Evolutionary conservation across 352 stramenopile genomes (phyloP).

Genomic region (Globisporangium middletonii): DNA sequence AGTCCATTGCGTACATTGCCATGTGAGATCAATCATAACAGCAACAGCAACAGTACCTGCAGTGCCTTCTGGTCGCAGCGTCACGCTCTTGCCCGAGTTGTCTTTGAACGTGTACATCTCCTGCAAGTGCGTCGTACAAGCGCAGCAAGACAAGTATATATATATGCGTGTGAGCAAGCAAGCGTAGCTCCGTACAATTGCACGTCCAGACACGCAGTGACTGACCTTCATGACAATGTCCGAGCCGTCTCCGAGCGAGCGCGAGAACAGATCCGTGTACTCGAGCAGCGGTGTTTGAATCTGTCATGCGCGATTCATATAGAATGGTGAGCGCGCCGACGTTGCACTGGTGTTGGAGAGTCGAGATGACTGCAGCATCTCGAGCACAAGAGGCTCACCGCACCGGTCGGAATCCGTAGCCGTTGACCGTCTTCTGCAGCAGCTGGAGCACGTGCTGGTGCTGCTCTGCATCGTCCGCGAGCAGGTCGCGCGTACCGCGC

Average conservation of each 20-base stretch:
- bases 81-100: conserved; percentile 85
- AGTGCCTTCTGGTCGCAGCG: conserved; percentile 79
- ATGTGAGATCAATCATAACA: background rate
- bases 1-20: too few species aligned
- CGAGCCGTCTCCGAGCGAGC: conserved; percentile 75
- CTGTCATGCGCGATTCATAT: conserved; percentile 15
- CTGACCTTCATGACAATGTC: conserved; percentile 86
- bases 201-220: background rate
- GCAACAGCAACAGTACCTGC: conserved; percentile 24
- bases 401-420: conserved; percentile 78
- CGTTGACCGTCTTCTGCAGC: conserved; percentile 48
- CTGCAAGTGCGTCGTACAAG: conserved; percentile 19
- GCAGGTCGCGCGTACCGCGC: conserved; percentile 68
- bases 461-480: conserved; percentile 53
- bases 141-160: background rate
- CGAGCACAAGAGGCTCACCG: background rate
- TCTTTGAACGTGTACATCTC: conserved; percentile 89
- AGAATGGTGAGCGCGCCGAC: background rate
- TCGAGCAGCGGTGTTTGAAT: conserved; percentile 84
- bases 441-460: conserved; percentile 53
- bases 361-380: background rate
- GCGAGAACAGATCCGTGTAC: conserved; percentile 80
- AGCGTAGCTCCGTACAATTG: background rate
- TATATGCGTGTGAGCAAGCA: background rate
- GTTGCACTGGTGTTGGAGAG: background rate